phyloP scores from a whole-genome alignment of 768 basidiomycete species.

The Rubroboletus pulcherrimus region DNA sequence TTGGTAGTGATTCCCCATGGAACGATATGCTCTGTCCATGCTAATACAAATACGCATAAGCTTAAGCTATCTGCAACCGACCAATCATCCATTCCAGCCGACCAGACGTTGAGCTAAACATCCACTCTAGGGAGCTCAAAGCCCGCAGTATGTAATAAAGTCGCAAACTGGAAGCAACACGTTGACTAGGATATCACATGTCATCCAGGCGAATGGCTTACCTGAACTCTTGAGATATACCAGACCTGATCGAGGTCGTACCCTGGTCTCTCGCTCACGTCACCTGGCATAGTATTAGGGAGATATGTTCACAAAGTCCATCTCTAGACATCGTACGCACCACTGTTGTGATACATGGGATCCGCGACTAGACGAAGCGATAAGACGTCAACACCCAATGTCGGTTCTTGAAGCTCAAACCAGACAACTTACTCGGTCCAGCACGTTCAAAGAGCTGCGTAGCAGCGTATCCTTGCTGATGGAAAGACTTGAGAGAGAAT shows the following conservation, averaged over 20 bases:
- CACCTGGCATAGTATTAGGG: conserved; percentile 41
- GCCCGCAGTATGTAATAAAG: conserved; percentile 66
- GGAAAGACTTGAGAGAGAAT: conserved; percentile 55
- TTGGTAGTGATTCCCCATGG: not conserved
- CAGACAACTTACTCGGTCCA: conserved; percentile 50
- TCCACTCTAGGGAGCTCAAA: conserved; percentile 37
- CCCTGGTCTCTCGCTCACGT: conserved; percentile 72
- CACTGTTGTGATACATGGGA: conserved; percentile 87
- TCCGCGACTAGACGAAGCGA: conserved; percentile 56
- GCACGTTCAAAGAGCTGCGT: conserved; percentile 88
- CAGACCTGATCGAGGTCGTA: conserved; percentile 82
- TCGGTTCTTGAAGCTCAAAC: not conserved
- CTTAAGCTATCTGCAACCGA: not conserved
- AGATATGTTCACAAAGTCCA: not conserved
- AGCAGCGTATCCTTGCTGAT: conserved; percentile 78
- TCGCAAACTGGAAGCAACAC: conserved; percentile 50
- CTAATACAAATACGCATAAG: conserved; percentile 7
- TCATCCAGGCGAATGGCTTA: conserved; percentile 27
- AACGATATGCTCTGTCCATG: not conserved
- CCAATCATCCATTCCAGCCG: not conserved
- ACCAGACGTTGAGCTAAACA: not conserved
- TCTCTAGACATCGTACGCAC: conserved; percentile 32
- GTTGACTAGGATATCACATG: not conserved
- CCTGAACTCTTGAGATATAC: conserved; percentile 86
- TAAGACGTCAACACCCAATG: not conserved